These are phyloP conservation scores for Peltaster fructicola DNA, from an alignment of 2,329 filamentous ascomycete species.

Conservation along the genomic window DNA sequence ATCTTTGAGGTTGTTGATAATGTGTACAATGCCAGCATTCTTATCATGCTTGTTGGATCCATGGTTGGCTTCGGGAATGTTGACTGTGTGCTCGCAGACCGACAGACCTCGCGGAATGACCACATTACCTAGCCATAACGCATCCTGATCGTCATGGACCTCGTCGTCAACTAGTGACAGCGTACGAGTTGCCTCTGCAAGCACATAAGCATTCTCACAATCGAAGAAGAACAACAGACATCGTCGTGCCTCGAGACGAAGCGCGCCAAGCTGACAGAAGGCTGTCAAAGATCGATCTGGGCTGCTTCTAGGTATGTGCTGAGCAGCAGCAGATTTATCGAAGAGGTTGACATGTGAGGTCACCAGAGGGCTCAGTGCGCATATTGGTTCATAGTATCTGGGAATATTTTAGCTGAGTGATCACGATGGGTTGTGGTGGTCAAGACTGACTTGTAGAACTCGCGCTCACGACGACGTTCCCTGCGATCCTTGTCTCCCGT, in stretches of 20 bases:
- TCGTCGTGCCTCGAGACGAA: constrained; percentile 30
- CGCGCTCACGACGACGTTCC: constrained; percentile 15
- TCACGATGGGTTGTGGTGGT: not conserved
- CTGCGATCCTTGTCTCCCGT: too few species aligned
- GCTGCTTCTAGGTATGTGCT: constrained; percentile 13
- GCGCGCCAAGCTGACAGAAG: constrained; percentile 33
- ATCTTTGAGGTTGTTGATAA: constrained; percentile 15
- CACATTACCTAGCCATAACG: constrained; percentile 15
- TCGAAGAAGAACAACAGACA: constrained; percentile 38
- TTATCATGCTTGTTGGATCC: constrained; percentile 7
- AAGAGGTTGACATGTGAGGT: constrained; percentile 12
- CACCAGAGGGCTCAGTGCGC: constrained; percentile 10
- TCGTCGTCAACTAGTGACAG: constrained; percentile 21
- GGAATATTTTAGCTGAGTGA: constrained; percentile 3
- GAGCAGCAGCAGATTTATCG: constrained; percentile 8
- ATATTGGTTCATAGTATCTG: too few species aligned
- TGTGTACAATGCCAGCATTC: constrained; percentile 6
- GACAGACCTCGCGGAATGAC: constrained; percentile 14
- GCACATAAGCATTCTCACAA: constrained; percentile 30
- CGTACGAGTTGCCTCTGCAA: constrained; percentile 35
- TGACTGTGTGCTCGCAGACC: constrained; percentile 16
- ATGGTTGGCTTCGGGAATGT: constrained; percentile 7
- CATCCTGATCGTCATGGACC: constrained; percentile 9
- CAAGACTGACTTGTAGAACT: constrained; percentile 13
- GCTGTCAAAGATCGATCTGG: constrained; percentile 26